Evolutionary conservation across 1,139 yeast species (phyloP).

Genomic region (Scheffersomyces stambukii): DNA sequence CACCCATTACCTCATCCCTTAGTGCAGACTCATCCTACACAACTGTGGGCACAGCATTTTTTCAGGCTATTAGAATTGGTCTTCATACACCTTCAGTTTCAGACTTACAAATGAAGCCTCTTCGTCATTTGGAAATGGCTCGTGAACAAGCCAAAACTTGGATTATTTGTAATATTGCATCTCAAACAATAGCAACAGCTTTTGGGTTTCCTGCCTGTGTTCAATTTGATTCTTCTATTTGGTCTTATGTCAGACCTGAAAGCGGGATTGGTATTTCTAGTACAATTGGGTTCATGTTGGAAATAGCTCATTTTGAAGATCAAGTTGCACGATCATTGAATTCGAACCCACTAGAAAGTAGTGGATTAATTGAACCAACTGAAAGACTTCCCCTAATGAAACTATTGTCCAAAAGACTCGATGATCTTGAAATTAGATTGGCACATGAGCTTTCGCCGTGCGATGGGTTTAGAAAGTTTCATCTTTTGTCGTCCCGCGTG

Average conservation of each 20-base stretch:
- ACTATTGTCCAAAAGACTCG: slow-evolving; percentile 65
- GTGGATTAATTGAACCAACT: slow-evolving; percentile 60
- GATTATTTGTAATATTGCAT: slow-evolving; percentile 87
- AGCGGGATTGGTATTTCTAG: slow-evolving; percentile 49
- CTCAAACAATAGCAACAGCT: slow-evolving; percentile 85
- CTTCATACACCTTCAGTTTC: slow-evolving; percentile 51
- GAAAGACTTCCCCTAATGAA: slow-evolving; percentile 74
- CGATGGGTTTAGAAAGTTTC: slow-evolving; percentile 67
- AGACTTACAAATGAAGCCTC: slow-evolving; percentile 11
- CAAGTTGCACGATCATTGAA: slow-evolving; percentile 77
- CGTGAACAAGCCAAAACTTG: slow-evolving; percentile 85
- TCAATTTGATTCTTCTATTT: slow-evolving; percentile 71
- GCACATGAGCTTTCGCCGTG: slow-evolving; percentile 21
- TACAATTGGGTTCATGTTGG: slow-evolving; percentile 68
- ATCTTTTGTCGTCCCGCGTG: slow-evolving; percentile 67
- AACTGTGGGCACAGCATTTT: slow-evolving; percentile 86
- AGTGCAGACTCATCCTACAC: slow-evolving; percentile 97
- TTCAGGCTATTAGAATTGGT: slow-evolving; percentile 89
- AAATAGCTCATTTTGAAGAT: slow-evolving; percentile 80
- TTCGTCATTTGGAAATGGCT: slow-evolving; percentile 39
- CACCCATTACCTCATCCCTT: slow-evolving; percentile 87
- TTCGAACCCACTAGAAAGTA: slow-evolving; percentile 63
- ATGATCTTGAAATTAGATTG: slow-evolving; percentile 62
- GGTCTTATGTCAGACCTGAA: slow-evolving; percentile 45
- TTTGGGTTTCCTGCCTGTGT: slow-evolving; percentile 95